Conservation (phyloP, 2,329 filamentous ascomycete genomes). For the Sporothrix schenckii region DNA sequence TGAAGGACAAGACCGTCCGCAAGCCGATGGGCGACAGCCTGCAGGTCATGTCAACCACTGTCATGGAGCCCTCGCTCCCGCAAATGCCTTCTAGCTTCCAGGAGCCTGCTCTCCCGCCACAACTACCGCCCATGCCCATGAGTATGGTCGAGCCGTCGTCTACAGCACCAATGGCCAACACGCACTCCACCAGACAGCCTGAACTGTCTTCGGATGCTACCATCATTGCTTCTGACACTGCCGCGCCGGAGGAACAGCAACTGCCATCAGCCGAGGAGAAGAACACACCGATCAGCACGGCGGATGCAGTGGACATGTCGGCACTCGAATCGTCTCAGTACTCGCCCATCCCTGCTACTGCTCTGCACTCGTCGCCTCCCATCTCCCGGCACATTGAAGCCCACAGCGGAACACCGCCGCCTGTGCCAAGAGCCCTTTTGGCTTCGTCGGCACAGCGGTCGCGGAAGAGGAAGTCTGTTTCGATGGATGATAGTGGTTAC, state of each 20-base stretch:
- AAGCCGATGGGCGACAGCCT: constrained; percentile 62
- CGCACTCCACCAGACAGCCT: constrained; percentile 40
- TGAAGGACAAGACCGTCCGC: constrained; percentile 78
- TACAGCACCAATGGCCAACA: constrained; percentile 27
- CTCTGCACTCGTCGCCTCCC: constrained; percentile 90
- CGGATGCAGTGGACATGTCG: constrained; percentile 36
- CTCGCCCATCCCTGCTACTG: constrained; percentile 68
- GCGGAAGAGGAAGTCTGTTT: constrained; percentile 75
- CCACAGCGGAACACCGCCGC: constrained; percentile 75
- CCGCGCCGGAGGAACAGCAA: constrained; percentile 27
- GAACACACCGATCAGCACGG: neutral
- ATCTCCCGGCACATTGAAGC: constrained; percentile 62
- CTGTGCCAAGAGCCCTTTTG: constrained; percentile 59
- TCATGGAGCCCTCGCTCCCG: constrained; percentile 56
- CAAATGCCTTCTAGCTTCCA: constrained; percentile 44
- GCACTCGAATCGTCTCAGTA: constrained; percentile 59
- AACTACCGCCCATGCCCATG: constrained; percentile 44
- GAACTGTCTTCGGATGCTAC: constrained; percentile 79
- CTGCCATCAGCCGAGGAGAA: constrained; percentile 24
- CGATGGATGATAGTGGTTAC: constrained; percentile 91
- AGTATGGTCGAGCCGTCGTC: constrained; percentile 33
- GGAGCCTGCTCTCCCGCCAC: constrained; percentile 55
- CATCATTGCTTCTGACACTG: constrained; percentile 68
- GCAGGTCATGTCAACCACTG: constrained; percentile 57
- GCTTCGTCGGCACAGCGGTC: constrained; percentile 61